Evolutionary conservation across 2,329 filamentous ascomycete genomes (phyloP), one percentile per base, ranked within the genome.

Genomic region (Pyrenophora seminiperda): DNA sequence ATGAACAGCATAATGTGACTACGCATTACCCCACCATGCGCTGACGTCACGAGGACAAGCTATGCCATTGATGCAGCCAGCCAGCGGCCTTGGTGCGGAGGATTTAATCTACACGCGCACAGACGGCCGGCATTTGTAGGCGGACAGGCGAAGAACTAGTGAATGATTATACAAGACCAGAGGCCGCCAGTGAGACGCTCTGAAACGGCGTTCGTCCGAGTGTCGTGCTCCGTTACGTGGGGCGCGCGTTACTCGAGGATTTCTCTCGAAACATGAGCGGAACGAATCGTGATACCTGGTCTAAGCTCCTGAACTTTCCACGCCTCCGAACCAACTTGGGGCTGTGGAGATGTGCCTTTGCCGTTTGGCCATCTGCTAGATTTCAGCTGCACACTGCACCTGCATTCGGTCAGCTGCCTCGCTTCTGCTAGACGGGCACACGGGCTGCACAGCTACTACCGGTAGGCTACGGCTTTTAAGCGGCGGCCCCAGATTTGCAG

Each of bases 391-490:
- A 39, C n/a, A n/a, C 43, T 41, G 34, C 24, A 22, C 29, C 17
- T 34, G 11, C 11, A 17, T 47, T 24, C 15, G 40, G 41, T 38
- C 38, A 40, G 50, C 20, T 46, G 45, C 45, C 42, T 47, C 51
- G 44, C 22, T 27, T 50, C 36, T n/a, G 29, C n/a, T 32, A 20
- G 13, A 31, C 27, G 40, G 47, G 37, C 53, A 29, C 52, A 36
- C 33, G 13, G 22, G 14, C 18, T 11, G 43, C 34, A 22, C 36
- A 22, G 9, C 41, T 29, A 61, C 63, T 64, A n/a, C n/a, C n/a
- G n/a, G n/a, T n/a, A 56, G 58, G 43, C 39, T 36, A 40, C n/a
- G 33, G 38, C 48, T 32, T 56, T 61, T 59, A 66, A 59, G 54
- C 58, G 56, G 58, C 58, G 54, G 45, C 46, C 41, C 52, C 49